phyloP scores from a whole-genome alignment of 768 basidiomycete genomes.

The Lactarius quietus region DNA sequence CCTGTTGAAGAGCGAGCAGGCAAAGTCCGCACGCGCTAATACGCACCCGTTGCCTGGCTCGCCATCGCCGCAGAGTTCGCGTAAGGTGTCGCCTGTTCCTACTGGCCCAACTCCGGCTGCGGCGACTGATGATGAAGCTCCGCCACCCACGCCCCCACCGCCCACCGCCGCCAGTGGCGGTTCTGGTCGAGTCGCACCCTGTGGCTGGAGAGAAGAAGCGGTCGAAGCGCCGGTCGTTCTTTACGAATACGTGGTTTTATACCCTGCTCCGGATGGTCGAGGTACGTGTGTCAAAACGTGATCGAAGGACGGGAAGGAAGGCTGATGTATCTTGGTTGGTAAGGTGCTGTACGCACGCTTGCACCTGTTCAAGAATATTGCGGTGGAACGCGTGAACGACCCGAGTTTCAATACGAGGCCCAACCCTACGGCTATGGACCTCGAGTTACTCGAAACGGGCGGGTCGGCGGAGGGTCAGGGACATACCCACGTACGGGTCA shows the following conservation, averaged over 20 bases:
- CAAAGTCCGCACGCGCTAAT: conserved; percentile 66
- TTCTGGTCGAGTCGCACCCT: not conserved
- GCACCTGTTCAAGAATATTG: conserved; percentile 70
- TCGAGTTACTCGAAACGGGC: conserved; percentile 35
- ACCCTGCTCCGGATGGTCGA: conserved; percentile 79
- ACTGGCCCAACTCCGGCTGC: conserved; percentile 31
- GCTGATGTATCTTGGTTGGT: not conserved
- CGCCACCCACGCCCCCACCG: not conserved
- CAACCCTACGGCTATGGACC: conserved; percentile 39
- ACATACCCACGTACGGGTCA: conserved; percentile 30
- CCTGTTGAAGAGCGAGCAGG: conserved; percentile 77
- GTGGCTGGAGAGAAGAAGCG: conserved; percentile 29
- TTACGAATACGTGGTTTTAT: conserved; percentile 88
- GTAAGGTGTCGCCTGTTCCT: conserved; percentile 53
- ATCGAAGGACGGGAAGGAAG: too few relatives aligned
- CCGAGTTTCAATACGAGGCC: conserved; percentile 27
- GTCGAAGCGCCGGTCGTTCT: conserved; percentile 61
- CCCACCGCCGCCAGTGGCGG: too few relatives aligned
- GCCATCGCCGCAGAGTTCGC: conserved; percentile 45
- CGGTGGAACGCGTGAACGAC: conserved; percentile 43
- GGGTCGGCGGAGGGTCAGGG: conserved; percentile 21
- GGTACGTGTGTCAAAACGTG: conserved; percentile 50
- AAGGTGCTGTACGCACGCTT: conserved; percentile 89
- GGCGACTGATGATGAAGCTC: conserved; percentile 34
- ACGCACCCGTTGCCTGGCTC: conserved; percentile 41